Base-by-base conservation (phyloP, 176 grass and related monocot species). In the Oropetium thomaeum region DNA sequence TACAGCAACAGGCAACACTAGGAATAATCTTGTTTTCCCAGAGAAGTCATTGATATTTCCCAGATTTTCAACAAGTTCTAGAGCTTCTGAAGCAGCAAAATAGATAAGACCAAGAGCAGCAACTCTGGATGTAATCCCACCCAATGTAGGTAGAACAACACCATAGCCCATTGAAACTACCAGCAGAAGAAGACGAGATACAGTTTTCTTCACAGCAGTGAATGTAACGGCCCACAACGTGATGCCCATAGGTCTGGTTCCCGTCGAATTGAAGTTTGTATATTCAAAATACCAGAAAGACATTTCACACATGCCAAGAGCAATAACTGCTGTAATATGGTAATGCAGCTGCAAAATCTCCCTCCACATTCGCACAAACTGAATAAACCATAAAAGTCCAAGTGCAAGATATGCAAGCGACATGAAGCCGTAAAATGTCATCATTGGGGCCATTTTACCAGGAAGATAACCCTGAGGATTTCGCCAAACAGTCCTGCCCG, bases 281-380 rank as follows among this genome's bases (percentile, higher is more conserved):
- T 95, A 92, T 79, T 99, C 96, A 80, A 99, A 99, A 48, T 92
- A 99, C 96, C 91, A 95, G 69, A 99, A 90, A 71, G 96, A 82
- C 96, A 99, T 99, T 85, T 99, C 91, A 4, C 96, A 99, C 96
- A 99, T 99, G 79, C 96, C 92, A 82, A 99, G 84, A 54, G 96
- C 96, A 79, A 99, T 95, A 37, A 99, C 96, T 38, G 87, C 89
- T 47, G 96, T 99, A 75, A 99, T 95, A 79, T 99, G 87, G 85
- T 94, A 99, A 74, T 99, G 96, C 58, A 99, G 89, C 43, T 95
- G 91, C 82, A 99, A 79, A 76, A 93, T 90, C 38, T 95, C 91
- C 49, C 88, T 95, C 96, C 91, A 99, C 78, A 74, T 80, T 22
- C 87, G 79, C 76, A 95, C 86, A 65, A 99, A 95, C 71, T 90